phyloP scores from a whole-genome alignment of 2,329 filamentous ascomycete genomes.

The Fusarium gaditjirri region DNA sequence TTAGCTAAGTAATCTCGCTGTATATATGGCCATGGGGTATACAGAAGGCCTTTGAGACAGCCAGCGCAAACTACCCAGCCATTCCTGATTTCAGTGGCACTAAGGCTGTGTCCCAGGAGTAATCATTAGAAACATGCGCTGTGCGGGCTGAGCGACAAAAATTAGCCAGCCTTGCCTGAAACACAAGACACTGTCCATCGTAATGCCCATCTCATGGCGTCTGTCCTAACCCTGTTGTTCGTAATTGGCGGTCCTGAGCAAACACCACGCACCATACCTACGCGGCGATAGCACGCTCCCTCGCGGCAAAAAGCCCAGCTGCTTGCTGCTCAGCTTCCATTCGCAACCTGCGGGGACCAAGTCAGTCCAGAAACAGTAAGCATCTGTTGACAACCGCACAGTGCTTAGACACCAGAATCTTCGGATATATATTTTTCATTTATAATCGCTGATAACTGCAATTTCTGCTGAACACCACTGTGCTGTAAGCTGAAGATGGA shows the following conservation, averaged over 20 bases:
- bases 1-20: background rate
- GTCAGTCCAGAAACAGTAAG: constrained; percentile 1
- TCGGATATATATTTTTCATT: background rate
- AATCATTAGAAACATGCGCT: background rate
- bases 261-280: constrained; percentile 1
- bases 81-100: background rate
- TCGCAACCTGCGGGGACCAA: constrained; percentile 1
- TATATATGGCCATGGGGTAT: background rate
- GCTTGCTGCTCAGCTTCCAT: constrained; percentile 4
- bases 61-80: background rate
- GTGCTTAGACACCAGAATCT: constrained; percentile 14
- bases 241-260: constrained; percentile 14
- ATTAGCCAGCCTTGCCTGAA: constrained; percentile 35
- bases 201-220: constrained; percentile 20
- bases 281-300: constrained; percentile 20
- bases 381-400: background rate
- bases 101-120: background rate
- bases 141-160: background rate
- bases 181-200: constrained; percentile 37
- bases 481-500: background rate
- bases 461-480: background rate
- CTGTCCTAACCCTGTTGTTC: constrained; percentile 12
- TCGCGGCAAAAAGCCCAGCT: constrained; percentile 6
- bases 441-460: background rate
- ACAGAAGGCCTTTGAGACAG: background rate